Base-by-base conservation (phyloP, 2,329 filamentous ascomycete species). In the Aspergillus sojae region DNA sequence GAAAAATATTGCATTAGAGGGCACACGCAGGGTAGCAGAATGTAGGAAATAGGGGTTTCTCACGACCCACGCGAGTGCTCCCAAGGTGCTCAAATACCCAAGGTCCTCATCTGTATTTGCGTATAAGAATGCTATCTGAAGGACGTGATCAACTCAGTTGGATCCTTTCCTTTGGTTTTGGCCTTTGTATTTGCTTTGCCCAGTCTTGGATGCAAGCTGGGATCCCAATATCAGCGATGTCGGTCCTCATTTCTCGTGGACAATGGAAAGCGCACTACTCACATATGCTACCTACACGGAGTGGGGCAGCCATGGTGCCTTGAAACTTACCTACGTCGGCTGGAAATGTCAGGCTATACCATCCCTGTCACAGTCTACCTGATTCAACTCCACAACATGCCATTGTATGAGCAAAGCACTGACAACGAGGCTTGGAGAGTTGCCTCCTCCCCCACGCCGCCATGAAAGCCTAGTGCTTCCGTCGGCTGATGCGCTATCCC, bases 81-180 rank as follows among this genome's bases (percentile, higher is more conserved):
- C 61, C 61, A 62, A 62, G 61, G 61, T 62, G 48, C 61, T 59
- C 56, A 59, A 36, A 28, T 52, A 60, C 39, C 59, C 61, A 62
- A 62, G 61, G 61, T 62, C 56, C 61, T 62, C 61, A 39, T 39
- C 36, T 28, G 14, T 28, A 28, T 16, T 16, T 23, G 23, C 39
- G 53, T 55, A 59, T 62, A 62, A 62, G 55, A 48, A 1, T 2
- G 4, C n/a, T 21, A 14, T 14, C 21, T 23, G 6, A 9, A 39
- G 32, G 10, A 41, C 30, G 19, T 32, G 32, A 12, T 5, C 4
- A n/a, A 4, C 6, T 41, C 5, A 9, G 14, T 43, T 34, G 19
- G 11, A 26, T 32, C 12, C 23, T 55, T 50, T 48, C 21, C 28
- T 59, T 55, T 39, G 59, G 39, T 23, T 10, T 43, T 36, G 41